Base-by-base conservation (phyloP, 2,329 filamentous ascomycete genomes). In the Verruconis gallopava region DNA sequence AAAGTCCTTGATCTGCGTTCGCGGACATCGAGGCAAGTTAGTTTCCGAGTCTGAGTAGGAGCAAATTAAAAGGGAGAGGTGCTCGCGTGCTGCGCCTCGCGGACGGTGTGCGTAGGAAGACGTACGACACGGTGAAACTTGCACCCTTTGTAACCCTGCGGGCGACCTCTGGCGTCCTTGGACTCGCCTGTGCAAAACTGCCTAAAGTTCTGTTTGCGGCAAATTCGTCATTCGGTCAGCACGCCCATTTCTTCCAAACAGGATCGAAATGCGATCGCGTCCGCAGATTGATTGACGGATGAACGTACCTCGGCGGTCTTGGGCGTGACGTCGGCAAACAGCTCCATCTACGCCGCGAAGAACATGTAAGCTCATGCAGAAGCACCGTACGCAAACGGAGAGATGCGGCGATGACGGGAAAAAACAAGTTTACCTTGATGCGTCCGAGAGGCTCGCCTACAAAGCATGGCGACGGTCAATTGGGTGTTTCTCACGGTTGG, bases 221-320 rank as follows among this genome's bases (percentile, higher is more conserved):
- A n/a, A n/a, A n/a, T n/a, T n/a, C n/a, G n/a, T n/a, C n/a, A n/a
- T n/a, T n/a, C n/a, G n/a, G n/a, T n/a, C n/a, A n/a, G n/a, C n/a
- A n/a, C n/a, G n/a, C n/a, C n/a, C n/a, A n/a, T n/a, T n/a, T n/a
- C n/a, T n/a, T n/a, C n/a, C n/a, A n/a, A n/a, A n/a, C 9, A 17
- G 12, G 9, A 17, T 11, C 15, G 11, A 11, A 9, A 9, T 12
- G 15, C 11, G 34, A 17, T 37, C 15, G 9, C 17, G 11, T 12
- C 17, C 17, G 34, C 9, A 11, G 15, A 15, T 11, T 11, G 17
- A 37, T 11, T 15, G 17, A 9, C 11, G 93, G 85, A 37, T 88
- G 83, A 61, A 98, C 96, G 68, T 96, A n/a, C 96, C 63, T 96
- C 91, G 21, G 86, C 85, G 5, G 91, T 96, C 54, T 79, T 80